Evolutionary conservation across 805 yeast genomes (phyloP), one percentile per base, ranked within the genome.

Genomic region (Wickerhamiella spandovensis): DNA sequence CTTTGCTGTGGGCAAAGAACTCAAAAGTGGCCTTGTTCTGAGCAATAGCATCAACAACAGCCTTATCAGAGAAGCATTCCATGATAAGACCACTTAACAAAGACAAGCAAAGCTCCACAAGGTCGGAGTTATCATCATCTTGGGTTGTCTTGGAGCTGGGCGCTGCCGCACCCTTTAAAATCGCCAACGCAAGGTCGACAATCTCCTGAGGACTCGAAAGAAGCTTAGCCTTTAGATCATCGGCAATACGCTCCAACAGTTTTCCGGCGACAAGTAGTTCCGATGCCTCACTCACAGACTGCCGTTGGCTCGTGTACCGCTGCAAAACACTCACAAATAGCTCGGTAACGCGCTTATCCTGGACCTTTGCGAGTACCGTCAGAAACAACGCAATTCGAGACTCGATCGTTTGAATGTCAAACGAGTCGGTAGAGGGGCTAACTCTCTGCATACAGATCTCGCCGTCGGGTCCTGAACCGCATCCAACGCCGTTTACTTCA

Each of bases 211-310:
- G 81, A 1, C 80, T 72, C 38, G 70, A 69, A 7, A 80, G 72
- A 24, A 82, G 60, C 44, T 71, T 71, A 8, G 79, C 77, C 53
- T 77, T 82, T 59, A 82, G 79, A 15, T 71, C 69, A 4, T 73
- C 73, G 22, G 80, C 77, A 32, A 85, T 65, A 30, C 67, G 64
- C 59, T 87, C 92, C 47, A 89, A 64, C 10, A 86, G 60, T 52
- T 81, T 75, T 52, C 86, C 67, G 58, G 83, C 82, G 6, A 78
- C 39, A n/a, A 35, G 39, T 5, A 35, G 39, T 9, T 20, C 39
- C 5, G 39, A 18, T 4, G 39, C 39, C 6, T 35, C 20, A 20
- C 6, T 20, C 20, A 9, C 39, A n/a, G 39, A 15, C 20, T 35
- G 17, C 20, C 39, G 39, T 20, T 35, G 20, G 39, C 39, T 35